Evolutionary conservation across 163 green algal species (phyloP), one percentile per base, ranked within the genome.

Genomic region (Coccomyxa subellipsoidea): DNA sequence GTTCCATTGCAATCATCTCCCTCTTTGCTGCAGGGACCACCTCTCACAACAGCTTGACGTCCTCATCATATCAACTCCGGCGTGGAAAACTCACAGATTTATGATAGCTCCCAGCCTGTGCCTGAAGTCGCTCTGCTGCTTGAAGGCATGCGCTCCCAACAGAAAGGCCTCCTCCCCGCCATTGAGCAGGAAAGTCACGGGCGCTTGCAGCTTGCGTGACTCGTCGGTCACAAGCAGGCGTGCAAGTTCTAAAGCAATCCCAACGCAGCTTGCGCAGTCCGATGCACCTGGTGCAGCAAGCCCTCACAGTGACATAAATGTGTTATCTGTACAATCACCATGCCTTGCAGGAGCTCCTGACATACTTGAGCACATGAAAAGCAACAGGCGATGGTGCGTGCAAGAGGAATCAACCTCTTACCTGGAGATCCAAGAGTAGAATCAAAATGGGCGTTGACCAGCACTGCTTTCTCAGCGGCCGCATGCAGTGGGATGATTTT

Each of bases 101-200:
- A 96, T 92, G 80, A 96, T 94, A 23, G 87, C 90, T 31, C 90
- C 92, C 32, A 93, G 36, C 12, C 71, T 2, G 5, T 21, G 12
- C 32, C 82, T 80, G 25, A 69, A 83, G 37, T 29, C 31, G 77
- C 82, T 83, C 80, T 82, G 87, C 78, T 36, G n/a, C 84, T 93
- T 91, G 78, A 94, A 96, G 25, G 89, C 92, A 79, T 92, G 84
- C 15, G 89, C 84, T 12, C 36, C 77, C 54, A 38, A 54, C 15
- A 54, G 36, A 54, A 95, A 82, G 21, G 92, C 91, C 86, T 96
- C 93, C 86, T 96, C 93, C 18, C 87, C 93, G 27, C 93, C 93
- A 78, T 95, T 95, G 83, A 96, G 87, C 31, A 95, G 83, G 54
- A 95, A 89, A 21, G 94, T 73, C 21, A 96, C 37, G 1, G 92